These are phyloP conservation scores for Quercus mongolica DNA, from an alignment of 306 rosid genomes.

Conservation along the genomic window DNA sequence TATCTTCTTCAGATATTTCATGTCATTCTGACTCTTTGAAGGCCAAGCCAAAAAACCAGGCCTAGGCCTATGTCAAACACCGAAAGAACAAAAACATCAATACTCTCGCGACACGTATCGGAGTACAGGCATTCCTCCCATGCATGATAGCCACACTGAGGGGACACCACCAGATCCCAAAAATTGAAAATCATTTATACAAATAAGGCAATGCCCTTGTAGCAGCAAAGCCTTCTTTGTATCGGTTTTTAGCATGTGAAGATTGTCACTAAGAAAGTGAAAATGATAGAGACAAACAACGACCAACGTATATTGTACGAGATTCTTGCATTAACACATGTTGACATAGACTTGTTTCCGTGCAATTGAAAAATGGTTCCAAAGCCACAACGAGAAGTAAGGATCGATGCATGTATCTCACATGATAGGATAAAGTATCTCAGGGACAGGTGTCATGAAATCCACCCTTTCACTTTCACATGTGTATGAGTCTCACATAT, in stretches of 20 bases:
- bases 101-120: conserved; percentile 21
- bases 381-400: too few relatives aligned
- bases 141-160: conserved; percentile 35
- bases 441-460: too few relatives aligned
- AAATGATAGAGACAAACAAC: too few relatives aligned
- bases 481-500: too few relatives aligned
- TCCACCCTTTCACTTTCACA: too few relatives aligned
- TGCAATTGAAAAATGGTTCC: too few relatives aligned
- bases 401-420: too few relatives aligned
- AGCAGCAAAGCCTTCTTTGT: background rate
- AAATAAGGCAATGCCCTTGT: background rate
- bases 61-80: background rate
- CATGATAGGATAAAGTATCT: too few relatives aligned
- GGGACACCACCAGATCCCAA: conserved; percentile 8
- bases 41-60: background rate
- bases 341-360: too few relatives aligned
- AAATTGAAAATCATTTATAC: background rate
- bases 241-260: background rate
- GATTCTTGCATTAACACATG: too few relatives aligned
- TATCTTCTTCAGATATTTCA: conserved; percentile 28
- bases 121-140: background rate
- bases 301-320: too few relatives aligned
- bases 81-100: background rate
- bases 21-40: conserved; percentile 19
- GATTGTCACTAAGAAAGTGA: too few relatives aligned